Base-by-base conservation (phyloP, 2,329 filamentous ascomycete species). In the Cadophora gregata region DNA sequence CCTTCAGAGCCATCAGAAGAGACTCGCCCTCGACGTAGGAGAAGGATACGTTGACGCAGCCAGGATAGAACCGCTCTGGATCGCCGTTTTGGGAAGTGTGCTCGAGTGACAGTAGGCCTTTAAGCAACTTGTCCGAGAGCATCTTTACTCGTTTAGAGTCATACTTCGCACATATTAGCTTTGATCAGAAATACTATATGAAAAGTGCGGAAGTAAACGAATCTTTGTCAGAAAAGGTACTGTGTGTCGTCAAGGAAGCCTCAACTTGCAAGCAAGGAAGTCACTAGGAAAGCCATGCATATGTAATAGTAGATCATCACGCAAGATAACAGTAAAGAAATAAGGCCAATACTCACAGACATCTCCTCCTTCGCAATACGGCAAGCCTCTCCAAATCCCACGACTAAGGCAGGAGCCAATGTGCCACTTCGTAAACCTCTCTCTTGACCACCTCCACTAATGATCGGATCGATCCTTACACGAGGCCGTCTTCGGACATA, bases 11-110 rank as follows among this genome's bases (percentile, higher is more conserved):
- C 96, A 99, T 99, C 70, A 99, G 86, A 1, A 99, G 89, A 2
- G 96, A 98, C 81, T 99, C 96, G 72, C 96, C 96, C 81, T 99
- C 96, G 4, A 99, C 93, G 76, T 99, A 99, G 38, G 96, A 95
- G 77, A 99, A 99, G 0, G 96, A 99, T 12, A 99, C 92, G 79
- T 99, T 99, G 69, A 99, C 95, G 75, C 96, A 99, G 70, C 96
- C 96, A 1, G 96, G 93, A 78, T 99, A 99, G 79, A 96, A 96
- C 62, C 88, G 85, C 4, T 90, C 80, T 1, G 89, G 85, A 73
- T 96, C 93, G 60, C 96, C 96, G 76, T 99, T 99, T 74, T 97
- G 89, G 9, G 86, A 87, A 1, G 96, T 97, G 80, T 99, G 96
- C 78, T 98, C 96, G 82, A 99, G 87, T 6, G 92, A 80, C 24